phyloP scores from a whole-genome alignment of 208 protist genomes.

The Leptomonas pyrrhocoris region DNA sequence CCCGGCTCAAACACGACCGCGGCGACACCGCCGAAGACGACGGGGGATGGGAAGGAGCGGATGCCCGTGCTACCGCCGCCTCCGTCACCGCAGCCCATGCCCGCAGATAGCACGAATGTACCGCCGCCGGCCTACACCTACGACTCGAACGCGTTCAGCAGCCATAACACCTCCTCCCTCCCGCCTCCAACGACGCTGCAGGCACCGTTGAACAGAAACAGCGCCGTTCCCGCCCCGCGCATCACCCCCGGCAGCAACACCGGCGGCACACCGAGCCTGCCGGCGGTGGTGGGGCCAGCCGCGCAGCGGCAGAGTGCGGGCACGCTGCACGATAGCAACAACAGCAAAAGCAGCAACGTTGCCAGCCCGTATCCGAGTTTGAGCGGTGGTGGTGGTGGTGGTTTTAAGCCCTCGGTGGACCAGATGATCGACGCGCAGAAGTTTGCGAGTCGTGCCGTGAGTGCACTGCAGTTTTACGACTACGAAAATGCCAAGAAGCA shows the following conservation, averaged over 20 bases:
- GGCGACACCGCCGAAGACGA: background rate
- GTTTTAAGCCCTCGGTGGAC: constrained; percentile 52
- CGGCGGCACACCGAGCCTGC: background rate
- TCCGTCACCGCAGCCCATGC: background rate
- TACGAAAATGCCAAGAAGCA: constrained; percentile 53
- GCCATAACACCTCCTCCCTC: background rate
- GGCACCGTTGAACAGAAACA: background rate
- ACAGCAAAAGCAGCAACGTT: constrained; percentile 16
- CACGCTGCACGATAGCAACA: constrained; percentile 11
- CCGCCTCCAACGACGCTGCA: background rate
- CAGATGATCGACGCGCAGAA: constrained; percentile 87
- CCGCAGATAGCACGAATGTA: background rate
- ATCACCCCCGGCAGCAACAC: background rate
- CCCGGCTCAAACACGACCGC: constrained; percentile 3
- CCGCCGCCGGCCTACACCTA: constrained; percentile 21
- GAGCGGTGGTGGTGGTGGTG: background rate
- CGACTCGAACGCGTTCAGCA: constrained; percentile 6
- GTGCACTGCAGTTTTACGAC: constrained; percentile 85
- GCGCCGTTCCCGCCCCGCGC: background rate
- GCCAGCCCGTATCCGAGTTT: background rate
- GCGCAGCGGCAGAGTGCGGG: background rate
- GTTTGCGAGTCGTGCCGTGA: constrained; percentile 65
- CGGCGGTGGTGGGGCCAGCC: constrained; percentile 1
- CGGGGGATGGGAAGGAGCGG: background rate
- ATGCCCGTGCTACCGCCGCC: background rate